These are phyloP conservation scores for Hypoxylon crocopeplum DNA, from an alignment of 495 filamentous ascomycete species.

Conservation along the genomic window DNA sequence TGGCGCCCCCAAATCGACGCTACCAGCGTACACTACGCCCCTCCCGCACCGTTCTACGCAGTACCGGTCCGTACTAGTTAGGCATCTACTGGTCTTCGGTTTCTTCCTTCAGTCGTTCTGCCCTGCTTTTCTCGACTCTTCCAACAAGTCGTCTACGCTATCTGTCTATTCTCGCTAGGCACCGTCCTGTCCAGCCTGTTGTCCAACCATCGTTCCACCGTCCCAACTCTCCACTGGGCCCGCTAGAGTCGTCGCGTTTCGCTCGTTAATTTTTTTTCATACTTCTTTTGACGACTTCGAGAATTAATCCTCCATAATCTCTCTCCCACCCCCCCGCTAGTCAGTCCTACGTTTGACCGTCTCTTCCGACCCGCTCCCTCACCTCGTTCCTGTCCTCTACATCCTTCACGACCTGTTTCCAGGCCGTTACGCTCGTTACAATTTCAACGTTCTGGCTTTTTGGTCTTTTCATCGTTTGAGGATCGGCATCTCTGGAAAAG, in stretches of 20 bases:
- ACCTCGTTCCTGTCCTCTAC: conserved; percentile 12
- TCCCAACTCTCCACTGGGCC: conserved; percentile 29
- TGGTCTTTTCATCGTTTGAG: conserved; percentile 21
- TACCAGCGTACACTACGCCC: conserved; percentile 20
- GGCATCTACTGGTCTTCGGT: conserved; percentile 21
- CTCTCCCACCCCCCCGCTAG: conserved; percentile 1
- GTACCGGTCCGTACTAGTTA: conserved; percentile 10
- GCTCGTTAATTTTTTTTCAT: conserved; percentile 32
- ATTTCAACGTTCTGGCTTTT: conserved; percentile 29
- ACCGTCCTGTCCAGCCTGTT: neutral
- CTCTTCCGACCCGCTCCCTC: conserved; percentile 33
- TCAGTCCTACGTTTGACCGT: conserved; percentile 38
- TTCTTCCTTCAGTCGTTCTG: conserved; percentile 16
- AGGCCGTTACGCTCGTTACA: conserved; percentile 41
- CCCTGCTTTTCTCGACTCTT: conserved; percentile 18
- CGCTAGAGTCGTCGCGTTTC: conserved; percentile 34
- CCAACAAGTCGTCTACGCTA: conserved; percentile 19
- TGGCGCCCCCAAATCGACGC: conserved; percentile 23
- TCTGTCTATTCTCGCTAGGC: conserved; percentile 24
- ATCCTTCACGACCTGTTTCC: conserved; percentile 31
- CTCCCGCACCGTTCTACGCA: conserved; percentile 29
- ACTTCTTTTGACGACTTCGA: conserved; percentile 30
- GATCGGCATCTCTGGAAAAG: conserved; percentile 29
- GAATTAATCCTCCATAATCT: conserved; percentile 32
- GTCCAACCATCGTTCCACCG: conserved; percentile 30